A percentile compares a stretch with the other conserved stretches of the same genome.
Conservation (phyloP, 495 filamentous ascomycete genomes). For the Aspergillus homomorphus region DNA sequence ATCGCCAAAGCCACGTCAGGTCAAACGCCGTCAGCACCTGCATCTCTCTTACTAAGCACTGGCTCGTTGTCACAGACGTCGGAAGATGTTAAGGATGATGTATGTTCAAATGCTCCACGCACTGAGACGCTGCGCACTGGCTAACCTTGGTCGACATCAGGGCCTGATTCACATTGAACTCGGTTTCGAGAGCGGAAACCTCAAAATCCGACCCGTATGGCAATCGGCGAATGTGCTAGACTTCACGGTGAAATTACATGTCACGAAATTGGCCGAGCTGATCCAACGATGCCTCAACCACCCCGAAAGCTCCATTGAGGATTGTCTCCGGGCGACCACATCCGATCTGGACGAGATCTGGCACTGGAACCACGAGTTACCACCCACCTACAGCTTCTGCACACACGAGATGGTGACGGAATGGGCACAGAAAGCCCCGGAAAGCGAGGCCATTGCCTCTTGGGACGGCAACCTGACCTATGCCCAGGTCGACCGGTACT, state of each 20-base stretch:
- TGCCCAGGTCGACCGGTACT: slow-evolving; percentile 37
- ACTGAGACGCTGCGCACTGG: not conserved
- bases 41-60: slow-evolving; percentile 33
- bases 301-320: slow-evolving; percentile 21
- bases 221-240: slow-evolving; percentile 28
- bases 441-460: slow-evolving; percentile 39
- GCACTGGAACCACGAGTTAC: slow-evolving; percentile 33
- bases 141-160: slow-evolving; percentile 4
- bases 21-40: not conserved
- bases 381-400: slow-evolving; percentile 34
- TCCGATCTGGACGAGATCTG: slow-evolving; percentile 33
- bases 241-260: slow-evolving; percentile 31
- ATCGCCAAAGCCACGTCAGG: slow-evolving; percentile 15
- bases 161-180: slow-evolving; percentile 28
- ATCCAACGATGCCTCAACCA: slow-evolving; percentile 28
- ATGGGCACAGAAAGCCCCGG: slow-evolving; percentile 29
- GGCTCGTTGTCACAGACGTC: slow-evolving; percentile 20
- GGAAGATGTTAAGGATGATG: slow-evolving; percentile 24
- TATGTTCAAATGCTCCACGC: slow-evolving; percentile 10
- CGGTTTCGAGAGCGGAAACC: slow-evolving; percentile 17
- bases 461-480: slow-evolving; percentile 51
- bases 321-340: slow-evolving; percentile 24
- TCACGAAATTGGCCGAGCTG: slow-evolving; percentile 31
- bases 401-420: slow-evolving; percentile 46
- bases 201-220: slow-evolving; percentile 31